A percentile compares a stretch with the other conserved stretches of the same genome.
These are phyloP conservation scores for Leccinum pachyderme DNA, from an alignment of 1,284 basidiomycete genomes.

Conservation along the genomic window DNA sequence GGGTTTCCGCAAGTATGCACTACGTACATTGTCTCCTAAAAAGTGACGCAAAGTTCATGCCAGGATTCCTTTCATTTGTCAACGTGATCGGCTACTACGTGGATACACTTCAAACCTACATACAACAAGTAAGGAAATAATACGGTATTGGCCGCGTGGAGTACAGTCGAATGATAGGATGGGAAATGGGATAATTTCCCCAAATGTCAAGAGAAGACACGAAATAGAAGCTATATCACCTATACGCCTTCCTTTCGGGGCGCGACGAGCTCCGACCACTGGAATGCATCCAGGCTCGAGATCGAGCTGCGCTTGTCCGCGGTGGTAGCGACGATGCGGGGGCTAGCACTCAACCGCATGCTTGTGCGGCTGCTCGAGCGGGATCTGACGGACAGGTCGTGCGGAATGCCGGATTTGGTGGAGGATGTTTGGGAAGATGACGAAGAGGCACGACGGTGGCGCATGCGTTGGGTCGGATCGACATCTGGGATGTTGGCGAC, in stretches of 20 bases:
- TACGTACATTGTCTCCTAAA: conserved; percentile 8
- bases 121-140: conserved; percentile 1
- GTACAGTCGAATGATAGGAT: conserved; percentile 42
- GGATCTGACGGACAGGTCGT: conserved; percentile 25
- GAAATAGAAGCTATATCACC: conserved; percentile 2
- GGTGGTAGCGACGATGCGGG: conserved; percentile 33
- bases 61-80: neutral
- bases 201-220: neutral
- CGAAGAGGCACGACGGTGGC: conserved; percentile 71
- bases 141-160: neutral
- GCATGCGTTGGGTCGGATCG: conserved; percentile 70
- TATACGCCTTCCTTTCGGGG: conserved; percentile 31
- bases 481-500: conserved; percentile 67
- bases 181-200: neutral
- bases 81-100: neutral
- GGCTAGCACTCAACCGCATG: conserved; percentile 41
- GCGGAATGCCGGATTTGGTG: conserved; percentile 15
- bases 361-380: conserved; percentile 56
- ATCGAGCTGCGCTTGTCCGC: conserved; percentile 34
- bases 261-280: conserved; percentile 33
- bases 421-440: conserved; percentile 49
- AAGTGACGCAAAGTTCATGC: neutral
- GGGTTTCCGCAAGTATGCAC: conserved; percentile 17
- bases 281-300: conserved; percentile 32
- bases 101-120: conserved; percentile 9